Conservation (phyloP, 129 eudicot genomes). For the Heracleum sosnowskyi region DNA sequence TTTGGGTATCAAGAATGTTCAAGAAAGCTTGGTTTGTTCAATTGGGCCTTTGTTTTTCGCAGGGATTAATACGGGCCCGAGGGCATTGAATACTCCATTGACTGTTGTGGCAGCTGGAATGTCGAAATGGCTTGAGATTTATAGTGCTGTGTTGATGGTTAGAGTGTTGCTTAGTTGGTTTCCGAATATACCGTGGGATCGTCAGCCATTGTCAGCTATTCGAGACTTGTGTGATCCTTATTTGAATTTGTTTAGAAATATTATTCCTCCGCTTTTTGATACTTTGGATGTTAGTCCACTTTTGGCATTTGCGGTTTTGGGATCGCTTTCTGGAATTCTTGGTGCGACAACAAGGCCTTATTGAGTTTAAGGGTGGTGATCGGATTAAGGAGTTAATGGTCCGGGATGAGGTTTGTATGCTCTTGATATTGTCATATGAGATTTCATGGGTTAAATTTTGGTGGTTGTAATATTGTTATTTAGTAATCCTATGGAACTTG, state of each 20-base stretch:
- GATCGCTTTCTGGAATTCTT: conserved; percentile 36
- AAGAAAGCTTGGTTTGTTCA: conserved; percentile 21
- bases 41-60: conserved; percentile 72
- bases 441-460: neutral
- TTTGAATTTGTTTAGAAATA: conserved; percentile 65
- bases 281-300: conserved; percentile 86
- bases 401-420: neutral
- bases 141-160: conserved; percentile 75
- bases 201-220: conserved; percentile 76
- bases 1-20: conserved; percentile 11
- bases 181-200: conserved; percentile 95
- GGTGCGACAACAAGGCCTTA: conserved; percentile 10
- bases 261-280: conserved; percentile 73
- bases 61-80: conserved; percentile 18
- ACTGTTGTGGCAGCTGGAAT: conserved; percentile 78
- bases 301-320: conserved; percentile 68
- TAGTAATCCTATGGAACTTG: neutral
- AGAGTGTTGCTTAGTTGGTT: conserved; percentile 97
- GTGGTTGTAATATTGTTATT: neutral
- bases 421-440: neutral
- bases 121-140: conserved; percentile 78
- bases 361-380: conserved; percentile 4
- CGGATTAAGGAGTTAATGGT: neutral
- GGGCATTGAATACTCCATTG: conserved; percentile 54
- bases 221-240: conserved; percentile 89